Base-by-base conservation (phyloP, 257 asterid genomes). In the Nicotiana otophora region DNA sequence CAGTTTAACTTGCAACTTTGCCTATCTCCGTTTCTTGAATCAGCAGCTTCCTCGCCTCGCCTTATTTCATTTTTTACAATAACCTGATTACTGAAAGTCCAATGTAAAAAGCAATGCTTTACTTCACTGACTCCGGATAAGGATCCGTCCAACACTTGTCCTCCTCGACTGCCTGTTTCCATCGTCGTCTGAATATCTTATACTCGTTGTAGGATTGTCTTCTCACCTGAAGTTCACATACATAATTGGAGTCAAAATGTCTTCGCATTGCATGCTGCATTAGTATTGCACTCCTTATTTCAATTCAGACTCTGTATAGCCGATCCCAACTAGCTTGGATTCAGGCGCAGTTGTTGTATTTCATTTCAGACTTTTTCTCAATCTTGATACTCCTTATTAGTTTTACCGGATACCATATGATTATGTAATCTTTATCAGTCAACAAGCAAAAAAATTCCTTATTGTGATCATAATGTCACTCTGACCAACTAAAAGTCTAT, bases 191-290 rank as follows among this genome's bases (percentile, higher is more conserved):
- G 86, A 92, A 95, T n/a, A 86, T 81, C 90, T 88, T 92, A 87
- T 87, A 93, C 85, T 93, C 96, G 16, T 89, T 87, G 64, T 88
- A 95, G 12, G 98, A 95, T 74, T 95, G 96, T 81, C 93, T 90
- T 88, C 98, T 90, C 77, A 92, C 95, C 98, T 95, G 66, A 51
- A 75, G 46, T 15, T 14, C 63, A 51, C 16, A 75, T 10, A 8
- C 28, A 75, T 26, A 75, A 53, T 20, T 5, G 33, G 39, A 72
- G 60, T 72, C 12, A 72, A 46, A 12, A 72, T 42, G 34, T 10
- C 79, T 26, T 26, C 1, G 26, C 63, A 3, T 14, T 48, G 62
- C 31, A 74, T 48, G 62, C 14, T 15, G 8, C 28, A 19, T 58
- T 58, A 19, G 64, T 19, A 17, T 58, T 2, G n/a, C 3, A 58